Base-by-base conservation (phyloP, 129 eudicot species). In the Saposhnikovia divaricata region DNA sequence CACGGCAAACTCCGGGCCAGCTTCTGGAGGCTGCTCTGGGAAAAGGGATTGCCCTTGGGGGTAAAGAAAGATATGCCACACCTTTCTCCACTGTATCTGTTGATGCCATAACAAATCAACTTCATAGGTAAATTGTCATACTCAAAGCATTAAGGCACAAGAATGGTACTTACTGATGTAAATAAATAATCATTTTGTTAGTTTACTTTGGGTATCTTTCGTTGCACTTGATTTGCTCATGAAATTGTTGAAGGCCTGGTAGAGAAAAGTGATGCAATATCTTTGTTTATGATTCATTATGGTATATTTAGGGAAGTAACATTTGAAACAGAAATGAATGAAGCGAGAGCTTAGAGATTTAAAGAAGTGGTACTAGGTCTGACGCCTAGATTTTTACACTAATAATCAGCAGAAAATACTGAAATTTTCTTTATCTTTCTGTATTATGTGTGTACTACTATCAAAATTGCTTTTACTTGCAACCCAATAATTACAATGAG, bases 1-100 rank as follows among this genome's bases (percentile, higher is more conserved):
- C 97, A 2, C 79, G 97, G 18, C 97, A 94, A 83, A 92, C 97
- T 27, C 93, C 97, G 69, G 97, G 96, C 73, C 97, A 94, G 81
- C 89, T 94, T 59, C 85, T 91, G 27, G 97, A 91, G 84, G 96
- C 96, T 85, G 97, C 97, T 51, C 57, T 94, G 77, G 97, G 92
- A 8, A 92, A 94, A 83, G 97, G 98, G 44, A 94, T 94, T 51
- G 93, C 98, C 25, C 79, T 93, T 80, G 97, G 97, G 4, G 96
- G 96, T 79, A 83, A 82, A 18, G 81, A 83, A 68, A 91, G 83
- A 84, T 88, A 91, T 59, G 97, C 98, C 78, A 94, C 97, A 81
- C 97, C 98, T 21, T 91, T 91, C 81, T 88, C 98, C 42, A 87
- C 97, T 75, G 87, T 85, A 16, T 85, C 96, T 14, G 88, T 94